These are phyloP conservation scores for Auricularia heimuer DNA, from an alignment of 768 basidiomycete genomes.

Conservation along the genomic window DNA sequence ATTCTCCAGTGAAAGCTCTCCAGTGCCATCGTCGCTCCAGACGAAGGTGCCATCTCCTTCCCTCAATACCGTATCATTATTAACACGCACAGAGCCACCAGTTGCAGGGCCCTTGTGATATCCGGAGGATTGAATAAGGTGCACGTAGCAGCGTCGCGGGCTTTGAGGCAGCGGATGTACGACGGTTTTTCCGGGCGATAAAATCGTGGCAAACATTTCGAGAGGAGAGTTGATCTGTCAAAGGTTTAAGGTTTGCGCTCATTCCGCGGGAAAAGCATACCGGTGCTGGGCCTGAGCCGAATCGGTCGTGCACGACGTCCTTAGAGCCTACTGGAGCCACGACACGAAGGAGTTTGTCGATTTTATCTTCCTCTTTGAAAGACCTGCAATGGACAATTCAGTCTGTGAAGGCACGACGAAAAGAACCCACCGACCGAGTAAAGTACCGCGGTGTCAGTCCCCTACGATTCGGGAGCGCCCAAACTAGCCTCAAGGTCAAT, in stretches of 20 bases:
- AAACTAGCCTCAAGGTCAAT: constrained; percentile 37
- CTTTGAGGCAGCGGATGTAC: constrained; percentile 35
- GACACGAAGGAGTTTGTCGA: constrained; percentile 55
- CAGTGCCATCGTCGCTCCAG: constrained; percentile 30
- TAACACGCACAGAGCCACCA: constrained; percentile 51
- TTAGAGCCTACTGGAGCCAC: constrained; percentile 63
- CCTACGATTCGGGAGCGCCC: constrained; percentile 41
- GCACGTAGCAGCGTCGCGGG: constrained; percentile 59
- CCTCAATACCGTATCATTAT: constrained; percentile 37
- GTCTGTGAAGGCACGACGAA: not conserved
- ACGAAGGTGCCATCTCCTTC: constrained; percentile 90
- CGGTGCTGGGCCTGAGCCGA: constrained; percentile 66
- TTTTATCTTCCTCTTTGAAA: constrained; percentile 76
- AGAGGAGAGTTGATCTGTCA: constrained; percentile 38
- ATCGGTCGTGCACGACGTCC: constrained; percentile 39
- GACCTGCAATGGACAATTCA: constrained; percentile 24
- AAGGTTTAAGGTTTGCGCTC: too few relatives aligned
- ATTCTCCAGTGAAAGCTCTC: constrained; percentile 39
- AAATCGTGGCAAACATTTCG: constrained; percentile 63
- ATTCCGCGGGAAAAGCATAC: constrained; percentile 21
- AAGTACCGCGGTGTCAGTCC: constrained; percentile 72
- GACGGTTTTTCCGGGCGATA: constrained; percentile 46
- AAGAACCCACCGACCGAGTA: constrained; percentile 31
- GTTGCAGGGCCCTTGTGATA: constrained; percentile 50
- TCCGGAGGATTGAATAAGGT: constrained; percentile 77